Base-by-base conservation (phyloP, 75 land plant genomes). In the Sequoiadendron giganteum region DNA sequence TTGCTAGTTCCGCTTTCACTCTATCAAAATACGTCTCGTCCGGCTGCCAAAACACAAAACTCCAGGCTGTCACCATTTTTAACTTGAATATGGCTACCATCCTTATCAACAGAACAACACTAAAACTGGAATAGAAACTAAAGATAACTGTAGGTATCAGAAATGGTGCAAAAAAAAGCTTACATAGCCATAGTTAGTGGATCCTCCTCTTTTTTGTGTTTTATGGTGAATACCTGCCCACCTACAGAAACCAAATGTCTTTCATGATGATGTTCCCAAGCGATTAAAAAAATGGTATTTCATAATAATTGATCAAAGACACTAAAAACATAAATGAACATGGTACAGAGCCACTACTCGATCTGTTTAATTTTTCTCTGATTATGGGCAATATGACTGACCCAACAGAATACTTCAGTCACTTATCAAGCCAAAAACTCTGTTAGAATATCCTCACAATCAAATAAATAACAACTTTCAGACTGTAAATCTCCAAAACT, bases 141-240 rank as follows among this genome's bases (percentile, higher is more conserved):
- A n/a, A 84, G 39, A 28, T 45, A 15, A n/a, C 25, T 47, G 32
- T 36, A 40, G 73, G 18, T 28, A 5, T n/a, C 68, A 56, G 42
- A 85, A 88, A 30, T 47, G 28, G 40, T 15, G 47, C 79, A 48
- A 70, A 5, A 80, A 85, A 25, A 32, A 2, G 65, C 92, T 91
- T 87, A 91, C 92, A 86, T 91, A 91, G 47, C 92, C 92, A 56
- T 73, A 89, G 82, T 89, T 81, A 58, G 65, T 89, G 72, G 90
- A 86, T 52, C 92, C 88, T 82, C 92, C 91, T 49, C 70, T 72
- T 58, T 43, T 89, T 30, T 54, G 61, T 30, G 92, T 91, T 89
- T 91, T 91, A 40, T 91, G 92, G 85, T 91, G 92, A 39, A 91
- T 90, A 36, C 92, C 92, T 86, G 88, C 79, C 92, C 92, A 91